Evolutionary conservation across 2,329 filamentous ascomycete genomes (phyloP).

Genomic region (Curvularia lunata): DNA sequence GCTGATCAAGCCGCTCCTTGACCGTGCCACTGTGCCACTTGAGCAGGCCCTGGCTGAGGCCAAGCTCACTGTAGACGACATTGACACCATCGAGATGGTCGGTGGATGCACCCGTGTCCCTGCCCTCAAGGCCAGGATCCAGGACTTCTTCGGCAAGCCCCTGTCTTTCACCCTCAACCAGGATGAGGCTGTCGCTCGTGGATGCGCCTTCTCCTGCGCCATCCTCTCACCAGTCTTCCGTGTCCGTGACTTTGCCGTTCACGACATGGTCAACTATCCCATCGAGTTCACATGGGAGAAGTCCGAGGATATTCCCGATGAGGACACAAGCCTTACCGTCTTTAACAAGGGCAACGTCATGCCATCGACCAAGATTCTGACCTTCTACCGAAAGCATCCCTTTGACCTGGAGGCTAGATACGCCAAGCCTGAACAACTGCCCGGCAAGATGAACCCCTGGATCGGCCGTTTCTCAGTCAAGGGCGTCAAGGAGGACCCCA

Average conservation of each 20-base stretch:
- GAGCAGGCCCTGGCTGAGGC: constrained; percentile 95
- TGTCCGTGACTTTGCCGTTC: constrained; percentile 95
- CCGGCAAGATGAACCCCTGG: constrained; percentile 90
- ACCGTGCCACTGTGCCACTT: constrained; percentile 73
- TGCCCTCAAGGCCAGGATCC: constrained; percentile 86
- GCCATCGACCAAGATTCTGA: constrained; percentile 98
- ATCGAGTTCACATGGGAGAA: constrained; percentile 99
- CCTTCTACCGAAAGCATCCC: constrained; percentile 97
- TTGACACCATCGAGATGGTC: constrained; percentile 90
- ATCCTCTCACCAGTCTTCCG: constrained; percentile 98
- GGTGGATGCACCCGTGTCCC: constrained; percentile 95
- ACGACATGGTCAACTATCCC: constrained; percentile 97
- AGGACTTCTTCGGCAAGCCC: constrained; percentile 85
- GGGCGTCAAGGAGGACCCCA: constrained; percentile 89
- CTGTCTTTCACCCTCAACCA: constrained; percentile 98
- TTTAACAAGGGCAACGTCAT: constrained; percentile 97
- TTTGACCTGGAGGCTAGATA: constrained; percentile 97
- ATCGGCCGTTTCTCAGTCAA: constrained; percentile 98
- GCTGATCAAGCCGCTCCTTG: constrained; percentile 83
- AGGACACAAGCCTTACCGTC: constrained; percentile 95
- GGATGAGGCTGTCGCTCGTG: constrained; percentile 94
- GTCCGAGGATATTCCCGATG: constrained; percentile 95
- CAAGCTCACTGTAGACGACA: constrained; percentile 88
- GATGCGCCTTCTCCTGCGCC: constrained; percentile 96
- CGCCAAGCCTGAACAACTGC: constrained; percentile 81